phyloP scores from a whole-genome alignment of 2,329 filamentous ascomycete genomes.

The Calonectria multiphialidica region DNA sequence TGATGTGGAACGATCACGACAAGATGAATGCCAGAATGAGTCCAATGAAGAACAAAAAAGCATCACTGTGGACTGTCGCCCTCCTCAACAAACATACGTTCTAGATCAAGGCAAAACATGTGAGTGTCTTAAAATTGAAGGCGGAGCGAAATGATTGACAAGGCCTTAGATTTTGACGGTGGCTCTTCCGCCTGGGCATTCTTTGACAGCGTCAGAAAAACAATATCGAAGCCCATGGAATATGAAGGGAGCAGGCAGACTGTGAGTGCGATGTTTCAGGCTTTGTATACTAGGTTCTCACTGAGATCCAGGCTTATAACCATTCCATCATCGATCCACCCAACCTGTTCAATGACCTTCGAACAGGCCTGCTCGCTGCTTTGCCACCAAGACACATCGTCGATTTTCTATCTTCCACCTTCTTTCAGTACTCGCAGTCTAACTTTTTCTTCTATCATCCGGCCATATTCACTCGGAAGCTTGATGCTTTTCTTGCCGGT shows the following conservation, averaged over 20 bases:
- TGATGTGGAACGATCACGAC: not conserved
- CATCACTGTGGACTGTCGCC: not conserved
- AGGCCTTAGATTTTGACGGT: not conserved
- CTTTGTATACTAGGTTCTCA: not conserved
- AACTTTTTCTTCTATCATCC: slow-evolving; percentile 2
- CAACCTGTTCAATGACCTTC: not conserved
- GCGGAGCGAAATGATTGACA: not conserved
- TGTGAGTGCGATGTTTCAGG: not conserved
- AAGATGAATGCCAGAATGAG: not conserved
- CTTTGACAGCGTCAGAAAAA: not conserved
- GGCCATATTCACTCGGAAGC: not conserved
- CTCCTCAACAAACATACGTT: not conserved
- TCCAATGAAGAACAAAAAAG: not conserved
- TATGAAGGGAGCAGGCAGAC: not conserved
- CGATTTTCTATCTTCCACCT: not conserved
- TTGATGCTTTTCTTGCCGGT: not conserved
- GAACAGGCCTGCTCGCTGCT: not conserved
- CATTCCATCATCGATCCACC: not conserved
- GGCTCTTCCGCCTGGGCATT: slow-evolving; percentile 2
- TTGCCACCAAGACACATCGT: not conserved
- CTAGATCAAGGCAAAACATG: not conserved
- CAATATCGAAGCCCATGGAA: not conserved
- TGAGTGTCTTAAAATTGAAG: not conserved
- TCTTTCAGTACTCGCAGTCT: not conserved
- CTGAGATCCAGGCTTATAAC: not conserved